phyloP scores from a whole-genome alignment of 1,139 yeast species.

The Lodderomyces orthopsilosis region DNA sequence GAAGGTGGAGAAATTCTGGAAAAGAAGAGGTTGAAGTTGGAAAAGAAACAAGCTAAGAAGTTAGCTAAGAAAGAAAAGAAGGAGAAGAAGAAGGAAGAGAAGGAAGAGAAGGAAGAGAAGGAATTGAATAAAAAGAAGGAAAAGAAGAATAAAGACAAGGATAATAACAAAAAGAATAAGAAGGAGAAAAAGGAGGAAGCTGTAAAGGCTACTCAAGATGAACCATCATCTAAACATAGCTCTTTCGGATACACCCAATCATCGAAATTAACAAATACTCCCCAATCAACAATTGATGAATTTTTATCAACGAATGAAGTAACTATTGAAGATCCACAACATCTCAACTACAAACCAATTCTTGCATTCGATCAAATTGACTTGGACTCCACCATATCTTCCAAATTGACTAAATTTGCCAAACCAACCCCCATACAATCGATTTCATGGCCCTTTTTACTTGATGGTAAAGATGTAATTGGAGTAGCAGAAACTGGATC shows the following conservation, averaged over 20 bases:
- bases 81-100: slow-evolving; percentile 34
- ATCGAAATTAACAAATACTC: slow-evolving; percentile 25
- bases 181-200: slow-evolving; percentile 43
- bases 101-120: slow-evolving; percentile 45
- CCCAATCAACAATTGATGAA: slow-evolving; percentile 56
- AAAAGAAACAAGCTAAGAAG: slow-evolving; percentile 43
- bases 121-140: slow-evolving; percentile 42
- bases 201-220: not conserved
- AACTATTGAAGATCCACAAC: slow-evolving; percentile 68
- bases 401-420: slow-evolving; percentile 65
- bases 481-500: slow-evolving; percentile 99
- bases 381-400: slow-evolving; percentile 54
- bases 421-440: slow-evolving; percentile 97
- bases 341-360: slow-evolving; percentile 59
- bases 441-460: slow-evolving; percentile 92
- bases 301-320: slow-evolving; percentile 75
- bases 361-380: slow-evolving; percentile 62
- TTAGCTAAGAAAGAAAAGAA: slow-evolving; percentile 48
- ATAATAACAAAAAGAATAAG: slow-evolving; percentile 46
- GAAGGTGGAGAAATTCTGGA: slow-evolving; percentile 25
- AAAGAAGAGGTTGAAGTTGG: slow-evolving; percentile 28
- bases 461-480: slow-evolving; percentile 79
- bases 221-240: not conserved
- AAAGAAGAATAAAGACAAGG: slow-evolving; percentile 38
- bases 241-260: slow-evolving; percentile 28